Percentiles rank a stretch among this genome's conserved stretches.
Conservation (phyloP, 2,329 filamentous ascomycete genomes). For the Penicillium sp. region DNA sequence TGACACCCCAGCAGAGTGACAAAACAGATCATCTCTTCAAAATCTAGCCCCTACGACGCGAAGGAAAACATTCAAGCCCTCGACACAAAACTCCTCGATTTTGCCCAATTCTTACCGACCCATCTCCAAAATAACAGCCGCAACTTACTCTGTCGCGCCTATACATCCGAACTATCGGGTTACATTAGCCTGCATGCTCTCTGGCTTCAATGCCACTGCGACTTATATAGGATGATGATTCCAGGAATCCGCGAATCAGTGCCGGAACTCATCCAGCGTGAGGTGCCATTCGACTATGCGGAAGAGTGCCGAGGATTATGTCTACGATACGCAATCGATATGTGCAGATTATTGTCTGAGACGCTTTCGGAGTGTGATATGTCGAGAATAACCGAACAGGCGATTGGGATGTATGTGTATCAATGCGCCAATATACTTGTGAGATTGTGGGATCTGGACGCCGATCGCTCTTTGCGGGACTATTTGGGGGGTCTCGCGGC, state of each 20-base stretch:
- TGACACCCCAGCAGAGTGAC: neutral
- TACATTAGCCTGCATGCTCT: constrained; percentile 5
- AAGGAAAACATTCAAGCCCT: neutral
- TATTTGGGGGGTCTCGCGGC: neutral
- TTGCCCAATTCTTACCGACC: neutral
- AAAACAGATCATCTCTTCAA: neutral
- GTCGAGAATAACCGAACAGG: neutral
- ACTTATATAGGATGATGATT: constrained; percentile 6
- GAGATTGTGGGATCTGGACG: neutral
- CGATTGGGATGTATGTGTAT: neutral
- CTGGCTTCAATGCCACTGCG: constrained; percentile 7
- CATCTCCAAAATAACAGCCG: neutral
- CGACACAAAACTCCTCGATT: neutral
- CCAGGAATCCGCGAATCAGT: constrained; percentile 2
- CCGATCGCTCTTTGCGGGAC: neutral
- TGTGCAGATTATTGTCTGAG: neutral
- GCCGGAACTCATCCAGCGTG: neutral
- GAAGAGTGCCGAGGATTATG: neutral
- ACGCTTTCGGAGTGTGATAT: neutral
- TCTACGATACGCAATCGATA: neutral
- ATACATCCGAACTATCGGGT: neutral
- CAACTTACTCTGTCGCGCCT: constrained; percentile 1
- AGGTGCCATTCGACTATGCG: neutral
- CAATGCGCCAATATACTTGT: neutral
- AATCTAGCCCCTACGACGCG: neutral